phyloP scores from a whole-genome alignment of 1,284 basidiomycete species.

The Xerocomus amazonicus region DNA sequence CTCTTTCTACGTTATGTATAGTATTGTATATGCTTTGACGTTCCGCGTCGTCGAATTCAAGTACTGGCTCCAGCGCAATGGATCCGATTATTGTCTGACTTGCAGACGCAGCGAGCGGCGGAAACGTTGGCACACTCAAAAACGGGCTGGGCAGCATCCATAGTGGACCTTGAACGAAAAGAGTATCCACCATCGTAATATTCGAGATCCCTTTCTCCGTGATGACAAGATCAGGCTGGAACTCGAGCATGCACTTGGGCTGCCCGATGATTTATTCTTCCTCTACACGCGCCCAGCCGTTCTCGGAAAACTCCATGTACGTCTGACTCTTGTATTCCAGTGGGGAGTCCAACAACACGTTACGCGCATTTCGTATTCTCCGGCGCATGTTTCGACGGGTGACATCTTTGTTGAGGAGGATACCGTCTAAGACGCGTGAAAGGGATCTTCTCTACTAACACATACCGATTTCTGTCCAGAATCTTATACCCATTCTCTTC shows the following conservation, averaged over 20 bases:
- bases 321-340: slow-evolving; percentile 99
- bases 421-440: slow-evolving; percentile 93
- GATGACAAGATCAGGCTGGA: slow-evolving; percentile 93
- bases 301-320: slow-evolving; percentile 94
- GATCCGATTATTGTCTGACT: slow-evolving; percentile 99
- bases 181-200: slow-evolving; percentile 28
- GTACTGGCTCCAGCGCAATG: too few relatives aligned
- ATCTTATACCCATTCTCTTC: slow-evolving; percentile 72
- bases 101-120: slow-evolving; percentile 90
- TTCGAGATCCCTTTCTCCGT: slow-evolving; percentile 98
- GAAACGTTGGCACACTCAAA: slow-evolving; percentile 88
- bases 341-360: slow-evolving; percentile 92
- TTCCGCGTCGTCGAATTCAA: too few relatives aligned
- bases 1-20: too few relatives aligned
- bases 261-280: slow-evolving; percentile 94
- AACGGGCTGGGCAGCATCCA: slow-evolving; percentile 93
- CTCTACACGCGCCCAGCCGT: slow-evolving; percentile 93
- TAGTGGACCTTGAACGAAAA: not conserved
- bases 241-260: slow-evolving; percentile 86
- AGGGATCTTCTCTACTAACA: slow-evolving; percentile 95
- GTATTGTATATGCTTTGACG: too few relatives aligned
- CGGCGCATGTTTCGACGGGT: slow-evolving; percentile 97
- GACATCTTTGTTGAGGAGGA: slow-evolving; percentile 99
- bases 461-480: slow-evolving; percentile 98
- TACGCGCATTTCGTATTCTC: slow-evolving; percentile 84